phyloP scores from a whole-genome alignment of 441 rosid species.

The Arabidopsis hybrid region DNA sequence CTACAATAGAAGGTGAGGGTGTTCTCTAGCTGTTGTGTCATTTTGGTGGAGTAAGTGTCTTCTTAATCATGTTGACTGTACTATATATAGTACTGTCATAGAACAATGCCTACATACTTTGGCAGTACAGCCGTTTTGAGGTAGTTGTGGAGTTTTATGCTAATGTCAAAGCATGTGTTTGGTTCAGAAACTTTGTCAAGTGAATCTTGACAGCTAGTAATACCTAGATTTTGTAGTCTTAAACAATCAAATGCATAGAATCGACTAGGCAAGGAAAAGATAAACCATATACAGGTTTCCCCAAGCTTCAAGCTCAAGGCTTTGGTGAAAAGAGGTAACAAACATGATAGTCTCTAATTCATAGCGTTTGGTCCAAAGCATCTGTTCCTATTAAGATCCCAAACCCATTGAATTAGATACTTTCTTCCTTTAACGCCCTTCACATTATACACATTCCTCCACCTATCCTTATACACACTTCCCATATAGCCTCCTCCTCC shows the following conservation, averaged over 20 bases:
- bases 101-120: constrained; percentile 14
- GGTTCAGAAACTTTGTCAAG: neutral
- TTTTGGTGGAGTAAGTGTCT: constrained; percentile 19
- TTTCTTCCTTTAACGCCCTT: constrained; percentile 73
- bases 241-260: constrained; percentile 15
- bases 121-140: neutral
- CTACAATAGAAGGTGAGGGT: neutral
- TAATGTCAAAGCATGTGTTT: constrained; percentile 23
- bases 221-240: constrained; percentile 9
- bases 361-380: constrained; percentile 96
- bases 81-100: neutral
- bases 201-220: neutral
- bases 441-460: constrained; percentile 85
- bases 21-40: constrained; percentile 20
- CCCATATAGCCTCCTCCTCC: constrained; percentile 98
- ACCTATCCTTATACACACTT: constrained; percentile 66
- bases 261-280: constrained; percentile 21
- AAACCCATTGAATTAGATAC: constrained; percentile 93
- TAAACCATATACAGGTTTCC: constrained; percentile 22
- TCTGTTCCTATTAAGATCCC: constrained; percentile 78
- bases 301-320: constrained; percentile 20
- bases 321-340: constrained; percentile 16
- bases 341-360: constrained; percentile 49
- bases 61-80: constrained; percentile 8
- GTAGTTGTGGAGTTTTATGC: neutral